Base-by-base conservation (phyloP, 169 alveolate species). In the Toxoplasma gondii region DNA sequence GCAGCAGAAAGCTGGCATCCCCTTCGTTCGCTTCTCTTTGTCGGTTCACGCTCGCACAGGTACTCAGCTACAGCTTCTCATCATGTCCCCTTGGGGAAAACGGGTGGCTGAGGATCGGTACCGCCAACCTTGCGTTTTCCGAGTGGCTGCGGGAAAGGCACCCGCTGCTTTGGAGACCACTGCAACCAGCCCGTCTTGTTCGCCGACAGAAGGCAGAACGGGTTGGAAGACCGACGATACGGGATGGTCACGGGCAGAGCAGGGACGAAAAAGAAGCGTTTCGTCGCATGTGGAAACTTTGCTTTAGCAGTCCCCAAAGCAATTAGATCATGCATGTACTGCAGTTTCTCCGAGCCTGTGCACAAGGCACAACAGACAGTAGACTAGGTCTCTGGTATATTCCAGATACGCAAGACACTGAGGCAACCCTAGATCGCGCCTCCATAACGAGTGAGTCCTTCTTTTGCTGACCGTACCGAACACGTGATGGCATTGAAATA, bases 241-340 rank as follows among this genome's bases (percentile, higher is more conserved):
- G 97, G 97, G 67, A 95, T 93, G 16, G 95, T 88, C 58, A 95
- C 81, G 22, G 97, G 97, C 54, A 95, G 84, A 45, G 97, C 97
- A 29, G 95, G 43, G 53, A 53, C 81, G 70, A 92, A 83, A 78
- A 38, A 92, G 53, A 92, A 92, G 24, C 92, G 91, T 54, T 53
- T 53, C 53, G 67, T 67, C 94, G 49, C 83, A 31, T 43, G 64
- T 12, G 74, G 84, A 27, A 81, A 81, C 31, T 49, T 92, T 36
- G 93, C 91, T 69, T 34, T 29, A 17, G 91, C 88, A 4, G 88
- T 83, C 88, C 95, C 95, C 44, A 92, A 0, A 9, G 80, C 36
- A 4, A 83, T 43, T 12, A 83, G 34, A 54, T 92, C 95, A 31
- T 78, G 91, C 82, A 83, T 44, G 93, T 92, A 92, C 92, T 92